These are phyloP conservation scores for Stygiomarasmius scandens DNA, from an alignment of 1,284 basidiomycete species.

Conservation along the genomic window DNA sequence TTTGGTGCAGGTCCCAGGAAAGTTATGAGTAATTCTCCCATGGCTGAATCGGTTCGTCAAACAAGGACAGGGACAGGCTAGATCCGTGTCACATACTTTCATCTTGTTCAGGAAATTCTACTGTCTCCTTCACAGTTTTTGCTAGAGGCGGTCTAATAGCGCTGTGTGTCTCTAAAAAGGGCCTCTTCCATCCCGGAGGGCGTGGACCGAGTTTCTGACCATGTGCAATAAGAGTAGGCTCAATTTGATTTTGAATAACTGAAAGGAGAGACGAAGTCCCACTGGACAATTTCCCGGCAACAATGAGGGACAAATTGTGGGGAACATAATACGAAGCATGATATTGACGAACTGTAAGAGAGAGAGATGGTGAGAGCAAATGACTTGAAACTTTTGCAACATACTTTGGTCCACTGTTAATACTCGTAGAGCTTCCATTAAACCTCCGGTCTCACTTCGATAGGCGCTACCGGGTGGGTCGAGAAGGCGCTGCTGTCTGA, in stretches of 20 bases:
- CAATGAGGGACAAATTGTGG: conserved; percentile 88
- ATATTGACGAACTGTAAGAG: conserved; percentile 78
- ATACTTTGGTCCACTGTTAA: conserved; percentile 90
- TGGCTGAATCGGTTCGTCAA: conserved; percentile 32
- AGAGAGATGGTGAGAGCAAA: too few species aligned
- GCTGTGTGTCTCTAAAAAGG: conserved; percentile 90
- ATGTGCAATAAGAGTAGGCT: conserved; percentile 79
- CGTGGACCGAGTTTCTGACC: conserved; percentile 66
- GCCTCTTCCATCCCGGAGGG: conserved; percentile 88
- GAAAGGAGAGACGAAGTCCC: conserved; percentile 72
- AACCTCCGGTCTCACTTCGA: conserved; percentile 94
- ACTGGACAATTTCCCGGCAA: conserved; percentile 77
- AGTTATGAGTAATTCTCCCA: conserved; percentile 84
- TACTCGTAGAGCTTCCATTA: conserved; percentile 90
- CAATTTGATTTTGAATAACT: conserved; percentile 80
- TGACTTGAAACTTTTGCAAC: conserved; percentile 24
- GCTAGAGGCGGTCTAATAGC: conserved; percentile 62
- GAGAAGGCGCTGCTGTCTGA: conserved; percentile 76
- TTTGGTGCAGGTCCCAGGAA: conserved; percentile 82
- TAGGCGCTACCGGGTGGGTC: conserved; percentile 89
- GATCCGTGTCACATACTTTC: too few species aligned
- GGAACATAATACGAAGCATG: conserved; percentile 93
- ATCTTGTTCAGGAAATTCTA: conserved; percentile 98
- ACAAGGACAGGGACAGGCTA: too few species aligned
- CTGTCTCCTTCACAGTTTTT: conserved; percentile 58